phyloP scores from a whole-genome alignment of 768 basidiomycete genomes.

The Boletus vermiculosoides region DNA sequence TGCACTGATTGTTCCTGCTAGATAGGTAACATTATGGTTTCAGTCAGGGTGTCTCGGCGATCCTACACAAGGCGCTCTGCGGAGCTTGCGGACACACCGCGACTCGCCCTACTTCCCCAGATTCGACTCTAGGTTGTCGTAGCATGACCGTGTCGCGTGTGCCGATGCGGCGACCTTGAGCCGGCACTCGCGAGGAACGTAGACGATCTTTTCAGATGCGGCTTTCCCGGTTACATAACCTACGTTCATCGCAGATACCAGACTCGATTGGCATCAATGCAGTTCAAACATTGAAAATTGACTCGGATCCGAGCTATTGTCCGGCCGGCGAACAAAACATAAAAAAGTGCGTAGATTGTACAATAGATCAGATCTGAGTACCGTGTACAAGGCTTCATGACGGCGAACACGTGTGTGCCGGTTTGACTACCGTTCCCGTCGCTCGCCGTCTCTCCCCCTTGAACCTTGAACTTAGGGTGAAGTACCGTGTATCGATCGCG shows the following conservation, averaged over 20 bases:
- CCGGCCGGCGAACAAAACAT: constrained; percentile 4
- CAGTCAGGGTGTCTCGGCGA: constrained; percentile 1
- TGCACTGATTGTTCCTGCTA: neutral
- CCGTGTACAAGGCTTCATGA: neutral
- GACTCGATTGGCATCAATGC: neutral
- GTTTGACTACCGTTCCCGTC: constrained; percentile 22
- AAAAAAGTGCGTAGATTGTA: neutral
- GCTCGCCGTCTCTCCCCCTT: constrained; percentile 5
- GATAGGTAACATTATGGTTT: neutral
- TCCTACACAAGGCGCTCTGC: neutral
- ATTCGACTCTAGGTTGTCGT: neutral
- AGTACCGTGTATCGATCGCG: neutral
- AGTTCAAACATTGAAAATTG: neutral
- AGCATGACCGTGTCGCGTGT: constrained; percentile 11
- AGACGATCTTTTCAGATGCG: constrained; percentile 9
- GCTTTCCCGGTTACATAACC: constrained; percentile 17
- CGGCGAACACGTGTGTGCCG: neutral
- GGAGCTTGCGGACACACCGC: neutral
- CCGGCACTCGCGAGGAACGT: constrained; percentile 1
- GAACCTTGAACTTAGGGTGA: neutral
- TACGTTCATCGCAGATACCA: constrained; percentile 9
- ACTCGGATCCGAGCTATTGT: constrained; percentile 15
- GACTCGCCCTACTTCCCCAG: neutral
- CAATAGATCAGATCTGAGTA: constrained; percentile 20
- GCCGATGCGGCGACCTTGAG: constrained; percentile 28